Evolutionary conservation across 1,139 yeast genomes (phyloP), one percentile per base, ranked within the genome.

Genomic region (Sugiyamaella japonica): DNA sequence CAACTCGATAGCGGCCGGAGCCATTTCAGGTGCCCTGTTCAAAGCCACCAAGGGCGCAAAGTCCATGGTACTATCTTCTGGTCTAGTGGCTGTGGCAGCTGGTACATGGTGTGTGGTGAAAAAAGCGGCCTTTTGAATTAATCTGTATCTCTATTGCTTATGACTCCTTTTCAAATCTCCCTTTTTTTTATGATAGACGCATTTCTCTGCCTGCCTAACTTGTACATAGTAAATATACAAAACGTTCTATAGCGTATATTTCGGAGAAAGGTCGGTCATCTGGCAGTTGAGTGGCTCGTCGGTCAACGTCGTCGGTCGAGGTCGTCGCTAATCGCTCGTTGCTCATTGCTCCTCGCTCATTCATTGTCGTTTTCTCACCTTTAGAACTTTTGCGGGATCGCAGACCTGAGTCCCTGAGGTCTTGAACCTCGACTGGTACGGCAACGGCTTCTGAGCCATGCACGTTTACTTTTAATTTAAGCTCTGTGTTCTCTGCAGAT

Each of bases 91-190:
- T 16, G 82, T 84, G 60, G 96, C 89, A 58, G 96, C 98, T 49
- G 97, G 89, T 59, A 82, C 82, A 45, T 93, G 99, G 99, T 86
- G 96, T 77, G 91, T 87, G 53, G 67, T 86, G 66, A 93, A 93
- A 76, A 75, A 81, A 52, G 61, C 66, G 37, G 59, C 67, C 16
- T 62, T 70, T 43, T 56, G 25, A 60, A 56, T 16, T 44, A 10
- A 39, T 29, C 34, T 29, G 23, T 40, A 16, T 42, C 16, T 45
- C 40, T 15, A 34, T 29, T 17, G 10, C 28, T 34, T 20, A 25
- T 20, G 23, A 23, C 23, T 41, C n/a, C 17, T 6, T 16, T 17
- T 38, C 41, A 17, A 9, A 17, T 8, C 25, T 8, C 41, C n/a
- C 28, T 17, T 38, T 16, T 37, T 37, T 38, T 17, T 38, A 34